Conservation (phyloP, 2,329 filamentous ascomycete genomes). For the Penicillium frequentans region DNA sequence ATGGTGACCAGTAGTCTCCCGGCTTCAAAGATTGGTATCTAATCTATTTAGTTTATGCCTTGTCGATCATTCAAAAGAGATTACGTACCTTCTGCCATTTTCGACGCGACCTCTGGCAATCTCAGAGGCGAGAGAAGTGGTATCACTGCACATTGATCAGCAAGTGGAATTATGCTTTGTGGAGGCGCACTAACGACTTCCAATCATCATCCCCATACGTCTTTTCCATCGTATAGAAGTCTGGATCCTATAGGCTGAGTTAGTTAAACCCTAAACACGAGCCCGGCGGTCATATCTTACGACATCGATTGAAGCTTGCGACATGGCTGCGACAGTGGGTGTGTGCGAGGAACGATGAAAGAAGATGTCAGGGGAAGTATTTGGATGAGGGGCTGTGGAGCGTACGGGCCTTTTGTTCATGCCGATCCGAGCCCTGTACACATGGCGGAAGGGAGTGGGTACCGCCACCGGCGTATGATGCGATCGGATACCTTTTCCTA, state of each 20-base stretch:
- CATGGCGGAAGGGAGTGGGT: neutral
- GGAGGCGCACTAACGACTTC: slow-evolving; percentile 6
- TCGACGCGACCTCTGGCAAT: slow-evolving; percentile 11
- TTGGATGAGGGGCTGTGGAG: neutral
- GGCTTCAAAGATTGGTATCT: slow-evolving; percentile 16
- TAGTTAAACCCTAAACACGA: neutral
- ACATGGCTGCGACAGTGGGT: neutral
- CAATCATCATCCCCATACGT: slow-evolving; percentile 3
- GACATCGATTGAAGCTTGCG: neutral
- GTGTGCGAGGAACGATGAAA: neutral
- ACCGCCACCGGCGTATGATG: neutral
- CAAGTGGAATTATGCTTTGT: neutral
- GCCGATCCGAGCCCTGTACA: neutral
- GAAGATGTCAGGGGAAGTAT: neutral
- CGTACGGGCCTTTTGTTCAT: neutral
- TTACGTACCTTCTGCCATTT: slow-evolving; percentile 12
- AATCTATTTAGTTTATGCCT: too few relatives aligned
- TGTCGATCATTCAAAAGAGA: neutral
- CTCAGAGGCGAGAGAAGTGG: slow-evolving; percentile 11
- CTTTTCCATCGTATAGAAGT: slow-evolving; percentile 4
- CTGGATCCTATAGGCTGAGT: slow-evolving; percentile 2
- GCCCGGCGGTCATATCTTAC: neutral
- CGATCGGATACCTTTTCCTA: neutral
- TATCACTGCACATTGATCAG: slow-evolving; percentile 5
- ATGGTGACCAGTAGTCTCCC: slow-evolving; percentile 16